These are phyloP conservation scores for Protomyces inouyei DNA, from an alignment of 1,139 yeast genomes.

Conservation along the genomic window DNA sequence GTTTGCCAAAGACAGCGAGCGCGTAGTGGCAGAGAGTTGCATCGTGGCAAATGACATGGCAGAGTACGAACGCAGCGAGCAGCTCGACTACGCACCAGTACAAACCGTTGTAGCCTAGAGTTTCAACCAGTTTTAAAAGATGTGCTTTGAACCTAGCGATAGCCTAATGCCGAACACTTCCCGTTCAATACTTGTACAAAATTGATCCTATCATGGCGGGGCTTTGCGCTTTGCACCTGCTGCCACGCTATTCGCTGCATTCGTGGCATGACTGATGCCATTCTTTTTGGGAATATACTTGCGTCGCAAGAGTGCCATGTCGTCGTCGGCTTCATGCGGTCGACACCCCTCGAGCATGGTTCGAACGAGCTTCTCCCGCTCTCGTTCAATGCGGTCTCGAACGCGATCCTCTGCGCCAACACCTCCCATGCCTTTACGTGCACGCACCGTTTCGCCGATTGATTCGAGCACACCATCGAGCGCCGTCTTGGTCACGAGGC, in stretches of 20 bases:
- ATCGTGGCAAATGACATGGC: conserved; percentile 97
- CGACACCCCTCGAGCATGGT: conserved; percentile 16
- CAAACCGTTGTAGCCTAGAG: background rate
- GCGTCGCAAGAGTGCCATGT: conserved; percentile 7
- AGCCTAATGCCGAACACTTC: background rate
- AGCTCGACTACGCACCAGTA: conserved; percentile 63
- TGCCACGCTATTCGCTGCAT: background rate
- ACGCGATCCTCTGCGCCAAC: conserved; percentile 27
- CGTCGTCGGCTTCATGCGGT: conserved; percentile 22
- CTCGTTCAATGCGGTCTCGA: conserved; percentile 26
- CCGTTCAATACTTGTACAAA: background rate
- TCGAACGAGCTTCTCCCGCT: conserved; percentile 27
- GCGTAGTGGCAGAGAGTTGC: conserved; percentile 93
- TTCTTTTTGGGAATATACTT: background rate
- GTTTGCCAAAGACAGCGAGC: conserved; percentile 73
- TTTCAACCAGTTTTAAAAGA: background rate
- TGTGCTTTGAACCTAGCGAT: background rate
- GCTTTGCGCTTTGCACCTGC: background rate
- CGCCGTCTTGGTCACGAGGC: conserved; percentile 5
- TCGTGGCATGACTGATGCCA: background rate
- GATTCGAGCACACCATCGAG: conserved; percentile 21
- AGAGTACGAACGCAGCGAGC: conserved; percentile 84
- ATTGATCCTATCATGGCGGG: background rate
- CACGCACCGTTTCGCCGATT: conserved; percentile 14
- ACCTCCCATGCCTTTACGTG: conserved; percentile 11